Evolutionary conservation across 2,329 filamentous ascomycete genomes (phyloP).

Genomic region (Leptodontidium sp.): DNA sequence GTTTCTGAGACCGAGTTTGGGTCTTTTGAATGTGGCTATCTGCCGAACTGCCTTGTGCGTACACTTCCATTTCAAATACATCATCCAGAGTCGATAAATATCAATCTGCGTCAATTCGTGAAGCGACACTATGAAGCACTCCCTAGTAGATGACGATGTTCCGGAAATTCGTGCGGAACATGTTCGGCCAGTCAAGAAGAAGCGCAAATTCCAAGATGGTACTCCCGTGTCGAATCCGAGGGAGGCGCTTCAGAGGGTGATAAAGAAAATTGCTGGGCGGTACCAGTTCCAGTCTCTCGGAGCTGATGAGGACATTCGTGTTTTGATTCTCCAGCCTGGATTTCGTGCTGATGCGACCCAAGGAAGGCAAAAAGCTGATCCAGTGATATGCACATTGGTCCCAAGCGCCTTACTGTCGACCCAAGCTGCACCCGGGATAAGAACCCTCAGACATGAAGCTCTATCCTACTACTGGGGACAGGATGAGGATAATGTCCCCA

Average conservation of each 20-base stretch:
- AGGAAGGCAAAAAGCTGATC: neutral
- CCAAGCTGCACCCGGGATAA: neutral
- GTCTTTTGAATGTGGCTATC: neutral
- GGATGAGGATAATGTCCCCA: neutral
- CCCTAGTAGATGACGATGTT: neutral
- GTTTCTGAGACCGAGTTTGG: neutral
- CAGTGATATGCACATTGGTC: neutral
- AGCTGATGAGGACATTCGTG: neutral
- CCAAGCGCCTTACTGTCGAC: neutral
- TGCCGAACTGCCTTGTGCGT: neutral
- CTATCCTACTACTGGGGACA: slow-evolving; percentile 19
- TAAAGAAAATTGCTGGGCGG: neutral
- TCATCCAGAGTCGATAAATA: neutral
- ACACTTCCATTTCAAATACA: neutral
- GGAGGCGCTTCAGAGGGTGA: neutral
- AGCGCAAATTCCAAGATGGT: neutral
- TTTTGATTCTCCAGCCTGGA: neutral
- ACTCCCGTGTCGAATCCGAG: neutral
- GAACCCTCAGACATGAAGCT: slow-evolving; percentile 3
- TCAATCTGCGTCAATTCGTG: no score
- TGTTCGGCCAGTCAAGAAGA: neutral
- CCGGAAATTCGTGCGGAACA: neutral
- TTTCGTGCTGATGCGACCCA: no score
- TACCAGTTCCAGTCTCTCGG: neutral
- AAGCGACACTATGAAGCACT: neutral